These are phyloP conservation scores for Kazachstania psychrophila DNA, from an alignment of 805 yeast species.

Conservation along the genomic window DNA sequence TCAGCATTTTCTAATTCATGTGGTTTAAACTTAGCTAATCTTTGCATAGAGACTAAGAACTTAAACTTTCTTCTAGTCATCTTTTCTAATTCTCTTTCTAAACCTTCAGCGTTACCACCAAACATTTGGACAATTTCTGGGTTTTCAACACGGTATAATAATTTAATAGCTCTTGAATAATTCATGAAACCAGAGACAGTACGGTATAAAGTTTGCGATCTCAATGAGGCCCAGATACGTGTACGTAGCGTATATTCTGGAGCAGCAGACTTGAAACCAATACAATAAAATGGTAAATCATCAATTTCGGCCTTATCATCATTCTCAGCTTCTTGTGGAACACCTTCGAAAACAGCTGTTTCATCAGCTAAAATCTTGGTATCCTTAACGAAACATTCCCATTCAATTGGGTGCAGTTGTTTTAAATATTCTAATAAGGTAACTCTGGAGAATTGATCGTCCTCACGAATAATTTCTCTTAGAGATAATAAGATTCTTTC, in stretches of 20 bases:
- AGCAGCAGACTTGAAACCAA: slow-evolving; percentile 95
- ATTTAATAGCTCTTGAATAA: slow-evolving; percentile 90
- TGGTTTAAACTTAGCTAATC: slow-evolving; percentile 58
- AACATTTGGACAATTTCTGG: slow-evolving; percentile 94
- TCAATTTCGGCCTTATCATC: slow-evolving; percentile 75
- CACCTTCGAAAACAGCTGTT: slow-evolving; percentile 60
- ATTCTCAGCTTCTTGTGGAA: slow-evolving; percentile 38
- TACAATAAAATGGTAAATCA: slow-evolving; percentile 87
- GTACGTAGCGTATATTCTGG: slow-evolving; percentile 95
- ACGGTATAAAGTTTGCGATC: slow-evolving; percentile 93
- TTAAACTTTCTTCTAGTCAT: slow-evolving; percentile 79
- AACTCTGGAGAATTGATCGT: slow-evolving; percentile 90
- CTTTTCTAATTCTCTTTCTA: slow-evolving; percentile 85
- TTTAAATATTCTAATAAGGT: slow-evolving; percentile 89
- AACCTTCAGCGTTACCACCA: slow-evolving; percentile 95
- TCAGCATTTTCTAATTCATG: slow-evolving; percentile 76
- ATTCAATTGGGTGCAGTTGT: slow-evolving; percentile 90
- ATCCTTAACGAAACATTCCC: slow-evolving; percentile 96
- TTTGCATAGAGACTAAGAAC: slow-evolving; percentile 78
- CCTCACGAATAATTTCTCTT: slow-evolving; percentile 93
- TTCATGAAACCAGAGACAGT: slow-evolving; percentile 98
- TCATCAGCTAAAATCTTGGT: slow-evolving; percentile 92
- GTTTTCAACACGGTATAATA: slow-evolving; percentile 87
- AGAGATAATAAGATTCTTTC: slow-evolving; percentile 87
- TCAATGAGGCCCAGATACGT: slow-evolving; percentile 94